These are phyloP conservation scores for Teunomyces atbi DNA, from an alignment of 805 yeast species.

Conservation along the genomic window DNA sequence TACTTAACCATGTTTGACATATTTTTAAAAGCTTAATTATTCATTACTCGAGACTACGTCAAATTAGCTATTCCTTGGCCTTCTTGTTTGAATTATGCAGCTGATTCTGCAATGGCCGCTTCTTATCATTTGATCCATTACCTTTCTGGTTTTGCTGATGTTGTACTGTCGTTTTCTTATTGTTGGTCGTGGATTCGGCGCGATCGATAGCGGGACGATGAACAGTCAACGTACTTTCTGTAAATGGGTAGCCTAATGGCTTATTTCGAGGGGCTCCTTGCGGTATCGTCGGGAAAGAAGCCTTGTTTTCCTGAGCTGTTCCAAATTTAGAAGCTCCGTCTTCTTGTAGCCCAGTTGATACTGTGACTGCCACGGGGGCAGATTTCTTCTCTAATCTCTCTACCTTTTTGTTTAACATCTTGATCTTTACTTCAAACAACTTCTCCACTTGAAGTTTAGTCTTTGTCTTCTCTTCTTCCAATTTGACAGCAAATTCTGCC, in stretches of 20 bases:
- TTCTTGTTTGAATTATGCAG: slow-evolving; percentile 5
- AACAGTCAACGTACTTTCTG: slow-evolving; percentile 32
- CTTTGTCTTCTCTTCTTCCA: slow-evolving; percentile 31
- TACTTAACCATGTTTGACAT: not conserved
- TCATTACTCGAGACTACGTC: not conserved
- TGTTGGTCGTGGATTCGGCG: slow-evolving; percentile 1
- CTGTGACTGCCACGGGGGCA: no score
- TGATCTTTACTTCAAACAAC: slow-evolving; percentile 57
- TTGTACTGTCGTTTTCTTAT: not conserved
- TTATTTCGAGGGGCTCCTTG: not conserved
- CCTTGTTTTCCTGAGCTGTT: not conserved
- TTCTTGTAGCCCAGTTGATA: not conserved
- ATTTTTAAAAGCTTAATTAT: not conserved
- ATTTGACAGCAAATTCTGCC: slow-evolving; percentile 16
- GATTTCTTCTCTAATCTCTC: slow-evolving; percentile 42
- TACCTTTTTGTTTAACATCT: slow-evolving; percentile 53
- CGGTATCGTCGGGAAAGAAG: not conserved
- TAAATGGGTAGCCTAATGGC: slow-evolving; percentile 20
- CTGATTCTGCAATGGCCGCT: slow-evolving; percentile 2
- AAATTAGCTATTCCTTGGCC: slow-evolving; percentile 2
- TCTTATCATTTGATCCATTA: slow-evolving; percentile 5
- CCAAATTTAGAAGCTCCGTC: slow-evolving; percentile 1
- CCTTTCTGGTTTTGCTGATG: not conserved
- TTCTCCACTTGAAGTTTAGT: slow-evolving; percentile 52
- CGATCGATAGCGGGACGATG: slow-evolving; percentile 25